Evolutionary conservation across 176 grass and related monocot genomes (phyloP), one percentile per base, ranked within the genome.

Genomic region (Miscanthus lutarioriparius): DNA sequence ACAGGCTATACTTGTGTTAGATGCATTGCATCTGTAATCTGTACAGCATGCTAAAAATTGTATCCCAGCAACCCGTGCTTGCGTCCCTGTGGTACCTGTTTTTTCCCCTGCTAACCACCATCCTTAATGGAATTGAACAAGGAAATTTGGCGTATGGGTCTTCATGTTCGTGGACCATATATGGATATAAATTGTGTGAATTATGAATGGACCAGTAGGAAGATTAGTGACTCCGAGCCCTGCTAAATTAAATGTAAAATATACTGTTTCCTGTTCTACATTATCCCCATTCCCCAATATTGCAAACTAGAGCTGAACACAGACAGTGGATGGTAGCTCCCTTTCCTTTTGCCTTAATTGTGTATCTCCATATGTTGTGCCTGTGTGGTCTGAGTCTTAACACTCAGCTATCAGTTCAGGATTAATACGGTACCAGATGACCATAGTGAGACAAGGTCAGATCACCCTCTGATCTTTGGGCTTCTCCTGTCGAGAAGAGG

Each of bases 21-120:
- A 76, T 64, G 41, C 51, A 74, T 80, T 64, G 41, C 51, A 74
- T 80, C 8, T 32, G 2, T 49, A 73, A 73, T 36, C 76, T 73
- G 30, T 49, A 39, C 14, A 22, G 16, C 25, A 72, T 80, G 41
- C 48, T 39, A 65, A 68, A 8, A 26, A 6, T 78, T 63, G 36
- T 43, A 26, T 30, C 35, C 41, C 1, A 81, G 4, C 4, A 86
- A 27, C 17, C 16, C 5, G 14, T 30, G 8, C n/a, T 19, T 53
- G 49, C 23, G 54, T 68, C 63, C 33, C 37, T 73, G 36, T 41
- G 16, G 16, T 2, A 72, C 20, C 49, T 30, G 26, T 19, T 38
- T 23, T 5, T 8, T 15, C 28, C 22, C 8, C 7, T 19, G 7
- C 32, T 38, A 32, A 8, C 37, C 37, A 64, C 16, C 76, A 44